These are phyloP conservation scores for Hortaea sp. DNA, from an alignment of 2,329 filamentous ascomycete species.

Conservation along the genomic window DNA sequence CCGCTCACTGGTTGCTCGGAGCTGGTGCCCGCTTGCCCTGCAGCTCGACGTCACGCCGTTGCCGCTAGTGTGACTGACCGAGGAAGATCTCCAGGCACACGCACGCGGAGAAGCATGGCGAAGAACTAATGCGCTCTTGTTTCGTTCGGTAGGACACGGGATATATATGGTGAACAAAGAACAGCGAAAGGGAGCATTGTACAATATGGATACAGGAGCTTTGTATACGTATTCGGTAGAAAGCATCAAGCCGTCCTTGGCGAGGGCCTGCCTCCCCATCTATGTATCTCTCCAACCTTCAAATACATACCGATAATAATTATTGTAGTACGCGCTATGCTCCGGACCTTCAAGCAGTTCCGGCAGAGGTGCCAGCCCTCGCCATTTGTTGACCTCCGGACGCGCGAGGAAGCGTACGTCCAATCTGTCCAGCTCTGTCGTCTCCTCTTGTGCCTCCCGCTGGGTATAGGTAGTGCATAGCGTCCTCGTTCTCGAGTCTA, in stretches of 20 bases:
- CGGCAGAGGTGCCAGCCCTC: slow-evolving; percentile 1
- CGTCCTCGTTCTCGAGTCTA: background rate
- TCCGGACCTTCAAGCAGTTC: background rate
- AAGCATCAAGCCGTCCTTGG: too few relatives aligned
- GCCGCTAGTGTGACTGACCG: too few relatives aligned
- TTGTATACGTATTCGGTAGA: too few relatives aligned
- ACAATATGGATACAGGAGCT: too few relatives aligned
- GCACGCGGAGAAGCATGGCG: background rate
- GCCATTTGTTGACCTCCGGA: slow-evolving; percentile 2
- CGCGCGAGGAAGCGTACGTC: background rate
- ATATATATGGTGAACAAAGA: too few relatives aligned
- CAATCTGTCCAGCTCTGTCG: background rate
- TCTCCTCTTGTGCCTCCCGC: background rate
- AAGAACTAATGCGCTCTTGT: too few relatives aligned
- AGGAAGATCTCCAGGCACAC: background rate
- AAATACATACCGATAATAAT: slow-evolving; percentile 3
- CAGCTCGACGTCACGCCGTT: too few relatives aligned
- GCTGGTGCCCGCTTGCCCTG: too few relatives aligned
- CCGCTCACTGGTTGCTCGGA: too few relatives aligned
- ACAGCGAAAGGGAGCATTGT: too few relatives aligned
- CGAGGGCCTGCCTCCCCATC: background rate
- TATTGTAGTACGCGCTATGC: background rate
- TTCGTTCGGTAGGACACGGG: too few relatives aligned
- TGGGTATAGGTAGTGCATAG: slow-evolving; percentile 1
- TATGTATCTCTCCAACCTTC: background rate